Evolutionary conservation across 768 basidiomycete genomes (phyloP), one percentile per base, ranked within the genome.

Genomic region (Calocybe gangraenosa): DNA sequence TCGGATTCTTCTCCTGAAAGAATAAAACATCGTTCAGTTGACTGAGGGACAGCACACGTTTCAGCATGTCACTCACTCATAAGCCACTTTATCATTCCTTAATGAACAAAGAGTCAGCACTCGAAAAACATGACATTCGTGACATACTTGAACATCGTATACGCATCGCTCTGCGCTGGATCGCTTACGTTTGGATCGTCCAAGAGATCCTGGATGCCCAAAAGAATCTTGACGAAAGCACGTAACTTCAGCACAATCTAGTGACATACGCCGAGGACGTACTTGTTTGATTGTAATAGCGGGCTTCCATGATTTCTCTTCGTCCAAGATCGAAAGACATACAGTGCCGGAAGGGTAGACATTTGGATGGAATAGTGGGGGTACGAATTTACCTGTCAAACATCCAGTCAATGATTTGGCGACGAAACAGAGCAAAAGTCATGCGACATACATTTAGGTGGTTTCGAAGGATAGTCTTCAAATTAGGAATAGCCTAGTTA

Each of bases 231-330:
- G 20, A 49, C 39, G 33, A 18, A 19, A 49, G 17, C 15, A 48
- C 37, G 4, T 33, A 28, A 7, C 37, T 13, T 31, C 13, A 47
- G 23, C 23, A 20, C 19, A 3, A 35, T n/a, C 39, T 5, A 25
- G 8, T 19, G 17, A n/a, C 15, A 33, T 30, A 38, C 30, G 23
- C 9, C 23, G 37, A 30, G 44, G 25, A 52, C 68, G 31, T 19
- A 88, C 95, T 78, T 98, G 96, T 65, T 98, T 99, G 69, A 99
- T 93, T 1, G 96, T 98, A 56, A 99, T 97, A 6, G 93, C 90
- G 19, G 96, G 93, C 62, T 97, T 97, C 96, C 96, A 99, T 1
- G 85, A 86, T 64, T 99, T 98, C 67, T 99, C 96, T 62, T 99
- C 96, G 59, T 98, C 95, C 43, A 99, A 69, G 59, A 99, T 99